Conservation (phyloP, 805 yeast genomes). For the Metschnikowia koreensis region DNA sequence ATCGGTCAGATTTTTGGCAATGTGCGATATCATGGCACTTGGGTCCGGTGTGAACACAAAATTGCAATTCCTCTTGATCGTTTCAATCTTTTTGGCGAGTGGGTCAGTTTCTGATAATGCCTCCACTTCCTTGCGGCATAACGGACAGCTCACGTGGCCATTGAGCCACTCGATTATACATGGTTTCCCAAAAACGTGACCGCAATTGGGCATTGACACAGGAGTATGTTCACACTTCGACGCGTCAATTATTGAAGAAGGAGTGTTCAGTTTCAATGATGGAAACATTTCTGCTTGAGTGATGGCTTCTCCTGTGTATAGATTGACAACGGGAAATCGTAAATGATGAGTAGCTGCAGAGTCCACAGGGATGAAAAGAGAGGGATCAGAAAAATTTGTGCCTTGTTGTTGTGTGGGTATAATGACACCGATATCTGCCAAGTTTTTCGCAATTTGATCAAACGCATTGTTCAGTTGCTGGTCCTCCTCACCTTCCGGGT, state of each 20-base stretch:
- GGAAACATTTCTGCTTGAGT: constrained; percentile 15
- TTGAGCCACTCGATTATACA: constrained; percentile 21
- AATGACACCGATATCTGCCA: constrained; percentile 4
- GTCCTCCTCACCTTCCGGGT: constrained; percentile 6
- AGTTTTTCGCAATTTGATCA: background rate
- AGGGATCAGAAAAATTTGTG: constrained; percentile 13
- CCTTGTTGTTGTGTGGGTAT: constrained; percentile 1
- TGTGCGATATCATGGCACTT: constrained; percentile 23
- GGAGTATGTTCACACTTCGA: constrained; percentile 12
- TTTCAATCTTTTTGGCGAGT: constrained; percentile 5
- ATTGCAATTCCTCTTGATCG: constrained; percentile 11
- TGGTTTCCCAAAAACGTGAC: constrained; percentile 17
- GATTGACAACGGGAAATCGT: constrained; percentile 13
- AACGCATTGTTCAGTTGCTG: background rate
- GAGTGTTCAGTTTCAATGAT: constrained; percentile 1
- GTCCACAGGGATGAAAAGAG: constrained; percentile 17
- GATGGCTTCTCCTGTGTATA: constrained; percentile 7
- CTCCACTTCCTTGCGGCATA: constrained; percentile 20
- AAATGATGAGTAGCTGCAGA: constrained; percentile 7
- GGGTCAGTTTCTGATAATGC: constrained; percentile 12
- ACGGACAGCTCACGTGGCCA: constrained; percentile 18
- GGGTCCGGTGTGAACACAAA: constrained; percentile 12
- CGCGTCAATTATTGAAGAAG: constrained; percentile 4
- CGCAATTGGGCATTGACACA: constrained; percentile 18
- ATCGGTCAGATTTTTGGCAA: constrained; percentile 32